phyloP scores from a whole-genome alignment of 495 filamentous ascomycete genomes.

The Aspergillus haitiensis region DNA sequence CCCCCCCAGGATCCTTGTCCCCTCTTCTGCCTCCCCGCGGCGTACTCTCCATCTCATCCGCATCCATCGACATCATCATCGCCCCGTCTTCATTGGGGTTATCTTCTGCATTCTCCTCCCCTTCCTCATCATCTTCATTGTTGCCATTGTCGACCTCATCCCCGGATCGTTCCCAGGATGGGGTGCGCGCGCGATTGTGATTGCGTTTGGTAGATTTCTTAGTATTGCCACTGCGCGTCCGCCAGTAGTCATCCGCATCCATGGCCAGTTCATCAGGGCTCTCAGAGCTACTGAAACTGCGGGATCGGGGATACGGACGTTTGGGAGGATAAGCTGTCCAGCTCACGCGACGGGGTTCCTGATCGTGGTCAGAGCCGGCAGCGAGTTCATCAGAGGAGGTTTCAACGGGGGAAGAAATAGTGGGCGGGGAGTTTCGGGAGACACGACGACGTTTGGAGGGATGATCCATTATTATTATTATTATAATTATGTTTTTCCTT shows the following conservation, averaged over 20 bases:
- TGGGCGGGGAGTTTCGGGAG: conserved; percentile 28
- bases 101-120: conserved; percentile 4
- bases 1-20: neutral
- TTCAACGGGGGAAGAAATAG: conserved; percentile 39
- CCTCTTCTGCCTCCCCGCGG: neutral
- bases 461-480: conserved; percentile 36
- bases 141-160: conserved; percentile 12
- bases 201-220: no score
- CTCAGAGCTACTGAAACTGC: conserved; percentile 38
- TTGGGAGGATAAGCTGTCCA: conserved; percentile 42
- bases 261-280: conserved; percentile 49
- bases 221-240: conserved; percentile 20
- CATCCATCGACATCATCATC: conserved; percentile 10
- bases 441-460: conserved; percentile 59
- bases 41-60: conserved; percentile 21
- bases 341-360: conserved; percentile 44
- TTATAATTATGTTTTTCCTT: neutral
- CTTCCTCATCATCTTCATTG: conserved; percentile 8
- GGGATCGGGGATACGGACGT: conserved; percentile 35
- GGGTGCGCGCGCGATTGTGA: conserved; percentile 28
- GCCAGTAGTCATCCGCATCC: conserved; percentile 46
- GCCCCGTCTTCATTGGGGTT: neutral
- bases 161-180: conserved; percentile 24
- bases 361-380: conserved; percentile 44
- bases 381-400: conserved; percentile 57